These are phyloP conservation scores for Grosmannia huntii DNA, from an alignment of 2,329 filamentous ascomycete genomes.

Conservation along the genomic window DNA sequence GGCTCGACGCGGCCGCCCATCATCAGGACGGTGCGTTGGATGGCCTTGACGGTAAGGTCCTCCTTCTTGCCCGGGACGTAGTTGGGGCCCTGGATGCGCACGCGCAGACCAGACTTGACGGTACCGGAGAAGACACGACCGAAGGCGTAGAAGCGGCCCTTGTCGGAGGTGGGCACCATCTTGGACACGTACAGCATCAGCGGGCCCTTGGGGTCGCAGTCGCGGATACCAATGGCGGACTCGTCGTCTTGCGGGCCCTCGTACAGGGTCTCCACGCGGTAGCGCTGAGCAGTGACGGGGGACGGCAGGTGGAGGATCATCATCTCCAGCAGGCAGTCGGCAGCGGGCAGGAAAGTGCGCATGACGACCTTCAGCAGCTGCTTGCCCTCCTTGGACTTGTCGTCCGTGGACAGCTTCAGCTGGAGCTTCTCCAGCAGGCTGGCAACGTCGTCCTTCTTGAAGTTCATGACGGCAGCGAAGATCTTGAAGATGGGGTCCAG, in stretches of 20 bases:
- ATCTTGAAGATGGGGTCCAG: constrained; percentile 99
- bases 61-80: constrained; percentile 98
- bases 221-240: constrained; percentile 89
- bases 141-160: constrained; percentile 99
- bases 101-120: constrained; percentile 94
- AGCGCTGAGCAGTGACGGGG: constrained; percentile 87
- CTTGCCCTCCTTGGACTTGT: constrained; percentile 95
- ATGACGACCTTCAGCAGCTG: constrained; percentile 94
- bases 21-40: constrained; percentile 99
- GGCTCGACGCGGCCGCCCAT: constrained; percentile 99
- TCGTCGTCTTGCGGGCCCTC: constrained; percentile 93
- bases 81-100: constrained; percentile 99
- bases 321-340: constrained; percentile 98
- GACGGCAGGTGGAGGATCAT: constrained; percentile 99
- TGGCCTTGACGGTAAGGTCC: constrained; percentile 97
- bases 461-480: constrained; percentile 93
- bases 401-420: constrained; percentile 77
- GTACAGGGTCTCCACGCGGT: constrained; percentile 97
- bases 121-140: constrained; percentile 99
- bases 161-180: constrained; percentile 99
- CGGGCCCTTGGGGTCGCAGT: constrained; percentile 94
- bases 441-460: constrained; percentile 86
- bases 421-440: constrained; percentile 83
- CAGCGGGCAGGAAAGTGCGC: constrained; percentile 96
- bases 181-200: constrained; percentile 99